Evolutionary conservation across 345 rosid genomes (phyloP).

Genomic region (Euphorbia peplus): DNA sequence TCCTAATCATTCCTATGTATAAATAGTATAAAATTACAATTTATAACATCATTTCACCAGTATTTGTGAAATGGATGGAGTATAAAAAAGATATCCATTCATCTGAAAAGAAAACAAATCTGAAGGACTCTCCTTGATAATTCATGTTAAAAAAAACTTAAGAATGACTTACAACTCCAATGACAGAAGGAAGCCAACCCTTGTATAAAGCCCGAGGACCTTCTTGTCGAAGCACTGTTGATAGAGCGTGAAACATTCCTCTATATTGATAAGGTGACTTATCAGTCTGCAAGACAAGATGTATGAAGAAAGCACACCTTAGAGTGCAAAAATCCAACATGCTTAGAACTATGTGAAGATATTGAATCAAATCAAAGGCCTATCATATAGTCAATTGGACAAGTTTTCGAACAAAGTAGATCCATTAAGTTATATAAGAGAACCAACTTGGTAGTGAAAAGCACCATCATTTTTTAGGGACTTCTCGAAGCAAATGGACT

Average conservation of each 20-base stretch:
- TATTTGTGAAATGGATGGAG: no score
- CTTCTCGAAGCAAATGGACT: background rate
- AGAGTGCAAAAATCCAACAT: background rate
- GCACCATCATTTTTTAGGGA: background rate
- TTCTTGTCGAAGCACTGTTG: slow-evolving; percentile 67
- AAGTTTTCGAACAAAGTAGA: background rate
- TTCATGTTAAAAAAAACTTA: background rate
- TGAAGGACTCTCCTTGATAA: background rate
- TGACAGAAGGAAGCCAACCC: slow-evolving; percentile 99
- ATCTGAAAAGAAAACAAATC: no score
- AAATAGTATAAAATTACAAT: no score
- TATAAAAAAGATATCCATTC: no score
- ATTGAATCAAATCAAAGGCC: background rate
- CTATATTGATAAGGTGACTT: slow-evolving; percentile 70
- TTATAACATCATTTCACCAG: no score
- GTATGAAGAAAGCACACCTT: background rate
- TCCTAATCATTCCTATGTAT: no score
- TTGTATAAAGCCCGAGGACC: slow-evolving; percentile 89
- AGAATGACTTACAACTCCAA: slow-evolving; percentile 83
- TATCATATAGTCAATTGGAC: background rate
- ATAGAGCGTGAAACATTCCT: slow-evolving; percentile 74
- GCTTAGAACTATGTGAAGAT: background rate
- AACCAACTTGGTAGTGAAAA: background rate
- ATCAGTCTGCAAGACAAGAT: slow-evolving; percentile 57
- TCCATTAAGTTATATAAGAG: background rate